Evolutionary conservation across 2,329 filamentous ascomycete genomes (phyloP).

Genomic region (Aureobasidium melanogenum): DNA sequence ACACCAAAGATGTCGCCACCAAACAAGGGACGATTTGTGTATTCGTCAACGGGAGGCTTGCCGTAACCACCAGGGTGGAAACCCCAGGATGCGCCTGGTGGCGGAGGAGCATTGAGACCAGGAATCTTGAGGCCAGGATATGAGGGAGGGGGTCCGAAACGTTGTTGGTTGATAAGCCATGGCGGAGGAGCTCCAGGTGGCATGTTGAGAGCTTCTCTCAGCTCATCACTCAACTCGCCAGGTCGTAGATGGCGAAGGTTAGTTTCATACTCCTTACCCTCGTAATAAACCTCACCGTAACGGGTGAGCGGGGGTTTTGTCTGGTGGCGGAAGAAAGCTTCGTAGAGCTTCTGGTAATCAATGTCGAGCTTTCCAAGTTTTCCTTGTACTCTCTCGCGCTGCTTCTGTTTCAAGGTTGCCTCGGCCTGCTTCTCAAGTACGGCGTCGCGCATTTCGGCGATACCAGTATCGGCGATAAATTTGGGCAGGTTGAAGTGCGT

Average conservation of each 20-base stretch:
- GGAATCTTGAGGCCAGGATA: conserved; percentile 94
- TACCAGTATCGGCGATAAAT: conserved; percentile 96
- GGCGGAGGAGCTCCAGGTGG: conserved; percentile 86
- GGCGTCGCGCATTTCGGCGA: conserved; percentile 95
- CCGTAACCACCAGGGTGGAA: conserved; percentile 94
- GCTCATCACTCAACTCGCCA: conserved; percentile 78
- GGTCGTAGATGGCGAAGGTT: conserved; percentile 84
- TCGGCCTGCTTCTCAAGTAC: conserved; percentile 93
- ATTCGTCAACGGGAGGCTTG: conserved; percentile 90
- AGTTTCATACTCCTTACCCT: conserved; percentile 96
- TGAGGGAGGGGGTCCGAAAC: conserved; percentile 84
- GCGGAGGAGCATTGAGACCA: conserved; percentile 86
- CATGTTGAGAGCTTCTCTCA: conserved; percentile 90
- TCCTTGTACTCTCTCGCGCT: conserved; percentile 83
- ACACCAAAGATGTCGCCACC: conserved; percentile 93
- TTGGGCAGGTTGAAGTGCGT: conserved; percentile 84
- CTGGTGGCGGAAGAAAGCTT: conserved; percentile 96
- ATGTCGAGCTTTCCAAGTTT: conserved; percentile 98
- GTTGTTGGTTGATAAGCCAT: conserved; percentile 95
- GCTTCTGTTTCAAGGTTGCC: conserved; percentile 86
- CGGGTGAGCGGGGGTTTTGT: conserved; percentile 89
- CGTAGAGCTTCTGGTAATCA: conserved; percentile 96
- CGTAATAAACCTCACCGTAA: conserved; percentile 98
- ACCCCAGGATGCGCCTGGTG: conserved; percentile 82
- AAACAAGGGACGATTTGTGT: conserved; percentile 72